Base-by-base conservation (phyloP, 306 rosid genomes). In the Canavalia gladiata region DNA sequence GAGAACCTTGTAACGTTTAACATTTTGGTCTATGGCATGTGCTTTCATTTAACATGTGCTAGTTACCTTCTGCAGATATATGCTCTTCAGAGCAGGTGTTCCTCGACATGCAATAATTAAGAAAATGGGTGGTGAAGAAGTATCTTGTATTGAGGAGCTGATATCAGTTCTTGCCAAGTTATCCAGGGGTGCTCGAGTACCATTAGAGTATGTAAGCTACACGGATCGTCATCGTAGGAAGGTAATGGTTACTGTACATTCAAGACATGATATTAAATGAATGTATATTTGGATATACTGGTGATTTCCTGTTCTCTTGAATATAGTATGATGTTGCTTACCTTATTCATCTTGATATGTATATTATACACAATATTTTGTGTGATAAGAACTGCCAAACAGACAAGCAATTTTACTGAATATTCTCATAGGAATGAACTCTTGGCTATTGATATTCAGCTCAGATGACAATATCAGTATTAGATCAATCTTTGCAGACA, bases 31-130 rank as follows among this genome's bases (percentile, higher is more conserved):
- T 29, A 18, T 41, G 12, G 35, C 63, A 43, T 65, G 31, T 50
- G 65, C 81, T 71, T 68, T 86, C 25, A 51, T 63, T 83, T 78
- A 68, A 75, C 30, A 46, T 57, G 70, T 69, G 30, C 75, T 73
- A 31, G 72, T 77, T 46, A 50, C 56, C 30, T 82, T 54, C 84
- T 85, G 82, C 90, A 95, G 97, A 82, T 95, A 95, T 84, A 95
- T 95, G 97, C 91, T 95, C 80, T 86, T 88, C 76, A 88, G 95
- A 84, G 99, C 97, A 73, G 97, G 97, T 43, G 97, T 95, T 88
- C 97, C 97, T 72, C 95, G 97, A 57, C 97, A 95, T 88, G 97
- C 99, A 74, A 90, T 95, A 84, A 89, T 95, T 82, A 91, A 92
- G 85, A 95, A 95, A 84, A 88, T 95, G 90, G 97, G 94, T 72